These are phyloP conservation scores for Fusarium algeriense DNA, from an alignment of 2,329 filamentous ascomycete species.

Conservation along the genomic window DNA sequence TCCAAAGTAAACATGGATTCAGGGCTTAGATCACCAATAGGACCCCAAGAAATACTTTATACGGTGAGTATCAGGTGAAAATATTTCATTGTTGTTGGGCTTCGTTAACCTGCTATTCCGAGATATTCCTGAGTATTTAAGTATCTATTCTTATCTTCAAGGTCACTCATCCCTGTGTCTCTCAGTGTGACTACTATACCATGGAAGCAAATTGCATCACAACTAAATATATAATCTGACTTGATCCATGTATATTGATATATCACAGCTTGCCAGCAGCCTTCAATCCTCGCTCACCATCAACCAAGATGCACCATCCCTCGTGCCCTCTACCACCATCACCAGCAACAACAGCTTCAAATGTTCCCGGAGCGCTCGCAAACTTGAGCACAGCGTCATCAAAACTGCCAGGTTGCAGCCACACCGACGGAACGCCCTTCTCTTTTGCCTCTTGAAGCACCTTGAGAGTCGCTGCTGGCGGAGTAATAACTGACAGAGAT, in stretches of 20 bases:
- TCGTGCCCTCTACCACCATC: slow-evolving; percentile 74
- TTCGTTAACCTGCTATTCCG: background rate
- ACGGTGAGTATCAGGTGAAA: background rate
- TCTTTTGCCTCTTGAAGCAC: slow-evolving; percentile 82
- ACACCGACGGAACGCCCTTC: slow-evolving; percentile 79
- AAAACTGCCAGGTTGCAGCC: slow-evolving; percentile 92
- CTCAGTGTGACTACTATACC: background rate
- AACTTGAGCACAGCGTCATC: slow-evolving; percentile 79
- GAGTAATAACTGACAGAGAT: slow-evolving; percentile 87
- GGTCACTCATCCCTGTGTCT: background rate
- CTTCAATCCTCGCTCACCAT: slow-evolving; percentile 76
- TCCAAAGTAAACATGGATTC: slow-evolving; percentile 29
- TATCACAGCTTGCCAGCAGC: slow-evolving; percentile 65
- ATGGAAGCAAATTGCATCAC: background rate
- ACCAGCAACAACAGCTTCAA: slow-evolving; percentile 76
- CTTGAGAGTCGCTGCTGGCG: slow-evolving; percentile 79
- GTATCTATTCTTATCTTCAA: background rate
- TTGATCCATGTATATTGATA: background rate
- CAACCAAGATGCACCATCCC: slow-evolving; percentile 90
- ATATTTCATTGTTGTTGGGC: background rate
- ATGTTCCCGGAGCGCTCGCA: slow-evolving; percentile 70
- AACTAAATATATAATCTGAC: background rate
- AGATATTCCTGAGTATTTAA: background rate
- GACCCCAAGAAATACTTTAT: background rate
- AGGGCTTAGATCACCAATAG: background rate